phyloP scores from a whole-genome alignment of 306 rosid genomes.

The Castanopsis chinensis region DNA sequence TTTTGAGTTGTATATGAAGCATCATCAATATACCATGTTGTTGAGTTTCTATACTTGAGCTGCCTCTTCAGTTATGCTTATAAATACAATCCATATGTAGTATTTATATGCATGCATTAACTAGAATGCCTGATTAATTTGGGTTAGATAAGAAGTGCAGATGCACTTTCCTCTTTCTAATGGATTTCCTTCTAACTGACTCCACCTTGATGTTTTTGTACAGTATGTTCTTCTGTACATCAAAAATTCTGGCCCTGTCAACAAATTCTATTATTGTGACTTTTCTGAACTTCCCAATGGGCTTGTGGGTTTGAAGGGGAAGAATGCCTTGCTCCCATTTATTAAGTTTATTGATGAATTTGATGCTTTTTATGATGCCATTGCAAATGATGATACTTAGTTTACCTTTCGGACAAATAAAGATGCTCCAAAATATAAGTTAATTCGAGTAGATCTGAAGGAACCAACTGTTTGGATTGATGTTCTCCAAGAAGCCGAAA shows the following conservation, averaged over 20 bases:
- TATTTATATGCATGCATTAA: not conserved
- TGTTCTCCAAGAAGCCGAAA: slow-evolving; percentile 70
- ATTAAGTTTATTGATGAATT: slow-evolving; percentile 67
- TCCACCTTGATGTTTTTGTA: slow-evolving; percentile 24
- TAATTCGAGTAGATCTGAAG: slow-evolving; percentile 75
- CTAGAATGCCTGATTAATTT: not conserved
- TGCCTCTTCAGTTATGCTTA: not conserved
- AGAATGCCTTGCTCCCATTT: slow-evolving; percentile 66
- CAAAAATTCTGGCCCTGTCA: slow-evolving; percentile 75
- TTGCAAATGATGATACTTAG: slow-evolving; percentile 77
- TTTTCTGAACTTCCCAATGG: slow-evolving; percentile 70
- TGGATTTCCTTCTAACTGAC: not conserved
- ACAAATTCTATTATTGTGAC: slow-evolving; percentile 84
- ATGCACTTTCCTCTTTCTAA: not conserved
- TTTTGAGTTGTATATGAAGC: not conserved
- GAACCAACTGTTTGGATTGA: slow-evolving; percentile 74
- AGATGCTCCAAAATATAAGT: slow-evolving; percentile 89
- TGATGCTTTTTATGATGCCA: slow-evolving; percentile 55
- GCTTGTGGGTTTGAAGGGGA: slow-evolving; percentile 56
- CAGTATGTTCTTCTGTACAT: slow-evolving; percentile 66
- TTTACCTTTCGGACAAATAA: slow-evolving; percentile 85
- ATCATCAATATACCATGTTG: not conserved
- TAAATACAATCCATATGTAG: not conserved
- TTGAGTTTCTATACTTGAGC: not conserved
- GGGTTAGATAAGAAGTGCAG: not conserved